Base-by-base conservation (phyloP, 2,329 filamentous ascomycete genomes). In the Fusarium sp. region DNA sequence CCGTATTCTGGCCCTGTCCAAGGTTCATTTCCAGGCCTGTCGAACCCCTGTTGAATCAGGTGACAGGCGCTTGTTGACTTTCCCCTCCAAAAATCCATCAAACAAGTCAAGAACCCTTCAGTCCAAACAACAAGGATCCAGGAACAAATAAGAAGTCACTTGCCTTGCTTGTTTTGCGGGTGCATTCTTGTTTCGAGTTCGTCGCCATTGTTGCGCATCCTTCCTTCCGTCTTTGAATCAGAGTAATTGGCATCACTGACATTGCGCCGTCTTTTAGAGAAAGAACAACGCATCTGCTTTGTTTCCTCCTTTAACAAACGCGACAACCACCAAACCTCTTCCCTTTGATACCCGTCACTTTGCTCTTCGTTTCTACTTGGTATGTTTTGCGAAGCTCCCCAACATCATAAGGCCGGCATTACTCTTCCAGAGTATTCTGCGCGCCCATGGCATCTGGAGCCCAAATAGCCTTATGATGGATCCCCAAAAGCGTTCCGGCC, bases 31-130 rank as follows among this genome's bases (percentile, higher is more conserved):
- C 32, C 34, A 66, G 40, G 53, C 51, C 58, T 59, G 59, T 61
- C 52, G 46, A 34, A 67, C 71, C 72, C 71, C 62, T 71, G 73
- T 52, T 55, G 44, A 38, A 75, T 75, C 74, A 75, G 74, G 72
- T 75, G 74, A 75, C 71, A 56, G 61, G 25, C 59, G 68, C 62
- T 75, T 75, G 72, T 75, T 75, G 74, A 75, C 70, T 71, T 75
- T 67, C 73, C 73, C 74, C 68, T 71, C 72, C 65, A 73, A 62
- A 65, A 74, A 63, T 38, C 32, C 9, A 67, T n/a, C 32, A 47
- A 54, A 60, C 67, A 49, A 52, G 65, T 58, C 57, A 58, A 59
- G 46, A 60, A 38, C 46, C 52, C 64, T 49, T 74, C 59, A 38
- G 49, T 48, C 58, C 63, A 61, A 60, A 72, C 60, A 72, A 73